A percentile compares a stretch with the other conserved stretches of the same genome.
Evolutionary conservation across 139 green algal genomes (phyloP).

Genomic region (Chlorella vulgaris): DNA sequence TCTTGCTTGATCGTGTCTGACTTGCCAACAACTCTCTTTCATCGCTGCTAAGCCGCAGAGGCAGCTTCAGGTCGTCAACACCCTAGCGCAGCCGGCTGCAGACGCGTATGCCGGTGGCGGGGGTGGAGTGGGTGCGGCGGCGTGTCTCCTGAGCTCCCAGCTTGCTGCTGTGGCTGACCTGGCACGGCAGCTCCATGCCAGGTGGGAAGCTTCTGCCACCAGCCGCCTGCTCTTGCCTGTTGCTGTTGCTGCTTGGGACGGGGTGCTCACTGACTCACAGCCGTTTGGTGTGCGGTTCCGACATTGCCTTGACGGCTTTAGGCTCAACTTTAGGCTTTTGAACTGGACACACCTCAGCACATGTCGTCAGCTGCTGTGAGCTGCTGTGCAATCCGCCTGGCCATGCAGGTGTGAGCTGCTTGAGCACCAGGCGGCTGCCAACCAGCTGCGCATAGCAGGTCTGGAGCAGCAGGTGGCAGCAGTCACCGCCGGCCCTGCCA

Average conservation of each 20-base stretch:
- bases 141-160: slow-evolving; percentile 9
- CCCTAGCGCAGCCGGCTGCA: too few species aligned
- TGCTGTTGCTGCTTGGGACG: neutral
- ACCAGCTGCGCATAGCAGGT: neutral
- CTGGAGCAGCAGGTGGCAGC: neutral
- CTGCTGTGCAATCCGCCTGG: too few species aligned
- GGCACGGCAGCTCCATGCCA: neutral
- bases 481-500: neutral
- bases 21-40: too few species aligned
- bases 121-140: too few species aligned
- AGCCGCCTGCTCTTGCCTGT: neutral
- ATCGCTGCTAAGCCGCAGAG: too few species aligned
- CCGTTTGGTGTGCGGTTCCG: neutral
- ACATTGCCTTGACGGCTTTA: too few species aligned
- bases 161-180: slow-evolving; percentile 2
- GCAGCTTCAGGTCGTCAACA: too few species aligned
- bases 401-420: too few species aligned
- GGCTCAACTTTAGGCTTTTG: neutral
- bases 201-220: neutral
- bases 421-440: neutral
- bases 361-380: too few species aligned
- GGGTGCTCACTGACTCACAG: neutral
- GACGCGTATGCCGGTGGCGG: too few species aligned
- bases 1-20: too few species aligned
- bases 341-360: too few species aligned